Conservation (phyloP, 2,329 filamentous ascomycete species). For the Knufia fluminis region DNA sequence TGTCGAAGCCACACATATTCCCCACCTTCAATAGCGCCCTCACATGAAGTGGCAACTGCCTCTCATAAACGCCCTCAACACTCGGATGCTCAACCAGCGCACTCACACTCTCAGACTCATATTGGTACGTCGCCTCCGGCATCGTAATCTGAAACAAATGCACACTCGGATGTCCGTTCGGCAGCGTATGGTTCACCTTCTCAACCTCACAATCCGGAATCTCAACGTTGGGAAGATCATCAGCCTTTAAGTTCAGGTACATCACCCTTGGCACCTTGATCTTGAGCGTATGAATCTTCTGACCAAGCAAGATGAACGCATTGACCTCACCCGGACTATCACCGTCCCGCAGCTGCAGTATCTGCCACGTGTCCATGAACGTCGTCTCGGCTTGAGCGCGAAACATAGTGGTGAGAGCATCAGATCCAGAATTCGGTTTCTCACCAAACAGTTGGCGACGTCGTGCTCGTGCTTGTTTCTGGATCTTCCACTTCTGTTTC, state of each 20-base stretch:
- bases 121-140: slow-evolving; percentile 76
- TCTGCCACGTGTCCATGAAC: slow-evolving; percentile 90
- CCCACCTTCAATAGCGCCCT: slow-evolving; percentile 83
- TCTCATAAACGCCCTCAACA: slow-evolving; percentile 96
- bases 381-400: slow-evolving; percentile 83
- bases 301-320: slow-evolving; percentile 86
- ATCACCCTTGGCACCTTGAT: slow-evolving; percentile 81
- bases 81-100: slow-evolving; percentile 82
- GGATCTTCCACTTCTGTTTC: slow-evolving; percentile 98
- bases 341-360: slow-evolving; percentile 75
- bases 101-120: slow-evolving; percentile 72
- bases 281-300: slow-evolving; percentile 79
- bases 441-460: slow-evolving; percentile 91
- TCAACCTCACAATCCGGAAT: slow-evolving; percentile 80
- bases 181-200: slow-evolving; percentile 85
- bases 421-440: slow-evolving; percentile 51
- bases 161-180: slow-evolving; percentile 87
- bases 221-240: slow-evolving; percentile 79
- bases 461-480: slow-evolving; percentile 78
- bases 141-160: slow-evolving; percentile 93
- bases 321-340: slow-evolving; percentile 77
- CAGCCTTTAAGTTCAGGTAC: slow-evolving; percentile 82
- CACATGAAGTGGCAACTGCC: slow-evolving; percentile 76
- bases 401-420: slow-evolving; percentile 64
- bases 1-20: slow-evolving; percentile 86